Base-by-base conservation (phyloP, 1,284 basidiomycete species). In the Pulchroboletus neoregius region DNA sequence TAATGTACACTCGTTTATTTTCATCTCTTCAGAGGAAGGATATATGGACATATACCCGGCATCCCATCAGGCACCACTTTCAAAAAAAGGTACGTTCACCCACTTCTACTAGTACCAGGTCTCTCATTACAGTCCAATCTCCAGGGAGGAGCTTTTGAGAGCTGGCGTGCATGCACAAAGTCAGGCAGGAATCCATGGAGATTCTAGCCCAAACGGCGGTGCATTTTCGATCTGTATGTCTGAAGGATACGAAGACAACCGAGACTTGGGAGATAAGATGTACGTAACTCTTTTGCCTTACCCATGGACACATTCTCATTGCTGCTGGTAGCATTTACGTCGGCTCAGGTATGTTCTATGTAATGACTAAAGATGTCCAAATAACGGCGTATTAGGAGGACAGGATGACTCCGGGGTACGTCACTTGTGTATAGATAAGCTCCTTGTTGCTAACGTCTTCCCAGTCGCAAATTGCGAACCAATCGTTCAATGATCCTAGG, bases 151-250 rank as follows among this genome's bases (percentile, higher is more conserved):
- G 0, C 28, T 61, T 1, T 7, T 27, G 2, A 22, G 7, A 13
- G 42, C 57, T 37, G 59, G 57, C 2, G 47, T 65, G 1, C 62
- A 65, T 16, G 43, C 35, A 3, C 48, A 15, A 1, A 15, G 0
- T 2, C 54, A 53, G 16, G 57, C 49, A 24, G 62, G 66, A 13
- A 68, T 65, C 9, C 55, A 60, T 6, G 63, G 65, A 3, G 54
- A 58, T 32, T 0, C 47, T 5, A n/a, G 2, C 4, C 32, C 39
- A 3, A 20, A 43, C 2, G 56, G 55, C 0, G 71, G 72, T 1
- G 72, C 71, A 5, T 71, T 54, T 32, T 72, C 72, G 6, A 63
- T 75, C 15, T 72, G 71, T 6, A 33, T 74, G 7, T 71, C 71
- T 7, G 67, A 60, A 3, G 66, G 66, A 8, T 75, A 75, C 42